Base-by-base conservation (phyloP, 1,284 basidiomycete species). In the Cutaneotrichosporon cutaneum region DNA sequence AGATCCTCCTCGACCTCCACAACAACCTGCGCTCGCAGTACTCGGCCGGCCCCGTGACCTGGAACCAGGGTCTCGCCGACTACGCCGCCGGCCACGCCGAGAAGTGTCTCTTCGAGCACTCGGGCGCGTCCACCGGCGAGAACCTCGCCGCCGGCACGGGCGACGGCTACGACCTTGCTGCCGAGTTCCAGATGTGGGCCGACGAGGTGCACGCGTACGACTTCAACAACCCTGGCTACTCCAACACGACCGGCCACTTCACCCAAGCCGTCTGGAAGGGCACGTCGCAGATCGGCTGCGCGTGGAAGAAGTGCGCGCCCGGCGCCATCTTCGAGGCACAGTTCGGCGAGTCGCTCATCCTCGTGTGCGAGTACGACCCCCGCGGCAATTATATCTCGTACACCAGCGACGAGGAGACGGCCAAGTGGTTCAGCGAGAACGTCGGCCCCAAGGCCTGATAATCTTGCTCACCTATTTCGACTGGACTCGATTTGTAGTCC, bases 211-310 rank as follows among this genome's bases (percentile, higher is more conserved):
- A 21, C 24, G 10, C 13, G 13, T 32, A 44, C 36, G 14, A 55
- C 54, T 50, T 50, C 32, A 22, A 24, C 30, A 68, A 63, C 52
- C 76, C 76, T 10, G 63, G 63, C 35, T 70, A 61, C 62, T 8
- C 33, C 10, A 18, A n/a, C 4, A 21, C 2, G 7, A 64, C 69
- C 5, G 72, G 74, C 24, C 76, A 79, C 61, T 79, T 73, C 62
- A 77, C 76, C 33, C 70, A 72, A 62, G 66, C 75, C 50, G 76
- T 79, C 22, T 79, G 77, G 77, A 75, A 79, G 65, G 64, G 22
- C 16, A 75, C 76, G 11, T 69, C 68, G 21, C 33, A 71, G 56
- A 36, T 79, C 30, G 77, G 77, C 14, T 78, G 77, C 56, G 75
- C 44, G 4, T 67, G 65, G 64, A 47, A 53, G 54, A 50, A 58